These are phyloP conservation scores for Penicillium olsonii DNA, from an alignment of 2,329 filamentous ascomycete genomes.

Conservation along the genomic window DNA sequence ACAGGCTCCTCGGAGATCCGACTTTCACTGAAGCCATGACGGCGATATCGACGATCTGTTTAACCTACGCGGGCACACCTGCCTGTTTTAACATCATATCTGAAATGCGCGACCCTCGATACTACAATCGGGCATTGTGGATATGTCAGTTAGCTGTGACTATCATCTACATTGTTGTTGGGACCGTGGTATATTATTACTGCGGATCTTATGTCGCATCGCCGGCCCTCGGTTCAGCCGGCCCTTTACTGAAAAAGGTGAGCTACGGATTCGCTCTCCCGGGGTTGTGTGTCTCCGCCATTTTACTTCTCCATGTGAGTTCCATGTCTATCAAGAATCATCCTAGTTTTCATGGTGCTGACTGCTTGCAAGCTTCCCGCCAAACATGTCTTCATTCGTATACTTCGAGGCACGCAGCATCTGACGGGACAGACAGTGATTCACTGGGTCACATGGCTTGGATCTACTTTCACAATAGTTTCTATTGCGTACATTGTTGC, in stretches of 20 bases:
- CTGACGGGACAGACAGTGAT: slow-evolving; percentile 2
- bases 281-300: slow-evolving; percentile 6
- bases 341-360: too few species aligned
- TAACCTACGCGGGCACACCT: slow-evolving; percentile 5
- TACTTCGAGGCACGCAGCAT: slow-evolving; percentile 1
- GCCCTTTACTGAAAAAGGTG: slow-evolving; percentile 5
- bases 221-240: slow-evolving; percentile 7
- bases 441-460: slow-evolving; percentile 11
- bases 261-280: slow-evolving; percentile 7
- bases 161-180: slow-evolving; percentile 2
- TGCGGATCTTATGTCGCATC: slow-evolving; percentile 10
- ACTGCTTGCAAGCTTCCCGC: background rate
- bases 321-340: background rate
- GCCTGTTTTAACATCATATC: slow-evolving; percentile 8
- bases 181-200: slow-evolving; percentile 7
- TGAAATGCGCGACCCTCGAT: slow-evolving; percentile 9
- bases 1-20: background rate
- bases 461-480: slow-evolving; percentile 1
- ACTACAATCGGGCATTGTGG: slow-evolving; percentile 2
- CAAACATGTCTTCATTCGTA: slow-evolving; percentile 3
- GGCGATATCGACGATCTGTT: slow-evolving; percentile 2
- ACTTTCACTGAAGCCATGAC: background rate
- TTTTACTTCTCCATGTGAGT: slow-evolving; percentile 7
- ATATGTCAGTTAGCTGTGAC: slow-evolving; percentile 1
- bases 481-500: background rate